phyloP scores from a whole-genome alignment of 352 stramenopile genomes.

The Plasmopara muralis region DNA sequence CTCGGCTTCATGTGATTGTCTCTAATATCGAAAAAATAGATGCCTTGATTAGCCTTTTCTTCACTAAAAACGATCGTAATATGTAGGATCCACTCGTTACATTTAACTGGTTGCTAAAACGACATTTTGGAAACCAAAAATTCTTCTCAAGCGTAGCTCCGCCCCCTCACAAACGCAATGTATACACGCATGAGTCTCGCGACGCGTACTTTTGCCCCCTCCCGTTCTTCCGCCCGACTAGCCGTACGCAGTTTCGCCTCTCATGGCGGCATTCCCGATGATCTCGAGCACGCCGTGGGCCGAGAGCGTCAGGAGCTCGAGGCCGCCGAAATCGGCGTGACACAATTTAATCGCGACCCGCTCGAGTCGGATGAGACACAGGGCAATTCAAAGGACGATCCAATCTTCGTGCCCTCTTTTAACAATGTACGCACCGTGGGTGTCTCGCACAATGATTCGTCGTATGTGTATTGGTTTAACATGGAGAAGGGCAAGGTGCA shows the following conservation, averaged over 20 bases:
- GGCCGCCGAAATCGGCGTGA: conserved; percentile 54
- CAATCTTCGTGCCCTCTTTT: conserved; percentile 82
- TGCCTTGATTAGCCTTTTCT: too few species aligned
- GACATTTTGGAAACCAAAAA: too few species aligned
- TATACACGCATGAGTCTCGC: conserved; percentile 32
- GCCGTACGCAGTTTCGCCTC: conserved; percentile 53
- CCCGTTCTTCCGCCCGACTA: conserved; percentile 33
- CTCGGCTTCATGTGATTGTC: too few species aligned
- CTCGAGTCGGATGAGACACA: conserved; percentile 80
- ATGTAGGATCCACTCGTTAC: too few species aligned
- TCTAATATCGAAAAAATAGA: too few species aligned
- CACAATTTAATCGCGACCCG: conserved; percentile 78
- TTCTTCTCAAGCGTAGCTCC: too few species aligned
- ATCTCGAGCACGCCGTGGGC: conserved; percentile 74
- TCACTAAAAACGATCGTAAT: too few species aligned
- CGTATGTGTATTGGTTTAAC: conserved; percentile 86
- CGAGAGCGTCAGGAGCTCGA: conserved; percentile 74
- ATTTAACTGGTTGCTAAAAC: too few species aligned
- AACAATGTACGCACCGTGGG: conserved; percentile 62
- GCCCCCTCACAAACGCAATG: too few species aligned
- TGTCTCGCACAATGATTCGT: conserved; percentile 86
- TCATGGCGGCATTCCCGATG: conserved; percentile 52
- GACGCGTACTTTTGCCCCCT: conserved; percentile 45
- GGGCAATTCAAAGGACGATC: conserved; percentile 86
- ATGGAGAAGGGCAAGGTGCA: conserved; percentile 82